phyloP scores from a whole-genome alignment of 495 filamentous ascomycete genomes.

The Penicillium waksmanii region DNA sequence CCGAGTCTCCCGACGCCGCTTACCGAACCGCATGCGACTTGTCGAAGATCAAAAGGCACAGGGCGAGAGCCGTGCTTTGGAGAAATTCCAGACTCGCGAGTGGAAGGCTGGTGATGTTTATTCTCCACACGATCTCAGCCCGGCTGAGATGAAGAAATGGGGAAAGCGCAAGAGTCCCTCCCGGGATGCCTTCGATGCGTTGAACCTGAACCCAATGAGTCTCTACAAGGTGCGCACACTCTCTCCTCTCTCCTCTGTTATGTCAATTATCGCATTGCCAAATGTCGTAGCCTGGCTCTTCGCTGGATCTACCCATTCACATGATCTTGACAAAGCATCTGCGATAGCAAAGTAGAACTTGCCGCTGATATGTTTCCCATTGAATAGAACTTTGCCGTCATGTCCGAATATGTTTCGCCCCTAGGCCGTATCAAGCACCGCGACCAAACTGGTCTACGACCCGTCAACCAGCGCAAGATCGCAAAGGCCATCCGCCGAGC shows the following conservation, averaged over 20 bases:
- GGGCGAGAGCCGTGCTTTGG: slow-evolving; percentile 41
- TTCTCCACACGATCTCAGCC: slow-evolving; percentile 82
- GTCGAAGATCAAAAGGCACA: slow-evolving; percentile 45
- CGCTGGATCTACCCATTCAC: too few species aligned
- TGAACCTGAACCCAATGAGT: slow-evolving; percentile 79
- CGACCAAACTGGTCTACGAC: slow-evolving; percentile 74
- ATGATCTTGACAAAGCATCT: neutral
- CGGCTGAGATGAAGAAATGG: slow-evolving; percentile 74
- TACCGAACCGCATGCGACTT: slow-evolving; percentile 40
- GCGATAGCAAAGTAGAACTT: neutral
- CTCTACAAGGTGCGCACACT: slow-evolving; percentile 74
- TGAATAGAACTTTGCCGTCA: slow-evolving; percentile 84
- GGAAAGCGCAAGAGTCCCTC: slow-evolving; percentile 50
- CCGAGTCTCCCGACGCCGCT: slow-evolving; percentile 30
- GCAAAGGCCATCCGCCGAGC: slow-evolving; percentile 88
- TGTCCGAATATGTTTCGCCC: slow-evolving; percentile 83
- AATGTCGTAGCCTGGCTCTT: too few species aligned
- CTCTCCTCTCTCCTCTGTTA: neutral
- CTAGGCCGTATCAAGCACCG: slow-evolving; percentile 84
- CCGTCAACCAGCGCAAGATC: slow-evolving; percentile 89
- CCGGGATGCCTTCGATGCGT: slow-evolving; percentile 74
- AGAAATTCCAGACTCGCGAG: slow-evolving; percentile 50
- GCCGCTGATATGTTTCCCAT: slow-evolving; percentile 13
- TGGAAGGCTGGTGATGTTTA: slow-evolving; percentile 84
- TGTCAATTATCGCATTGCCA: neutral